Conservation (phyloP, 177 flowering plant genomes). For the Vitis hybrid region DNA sequence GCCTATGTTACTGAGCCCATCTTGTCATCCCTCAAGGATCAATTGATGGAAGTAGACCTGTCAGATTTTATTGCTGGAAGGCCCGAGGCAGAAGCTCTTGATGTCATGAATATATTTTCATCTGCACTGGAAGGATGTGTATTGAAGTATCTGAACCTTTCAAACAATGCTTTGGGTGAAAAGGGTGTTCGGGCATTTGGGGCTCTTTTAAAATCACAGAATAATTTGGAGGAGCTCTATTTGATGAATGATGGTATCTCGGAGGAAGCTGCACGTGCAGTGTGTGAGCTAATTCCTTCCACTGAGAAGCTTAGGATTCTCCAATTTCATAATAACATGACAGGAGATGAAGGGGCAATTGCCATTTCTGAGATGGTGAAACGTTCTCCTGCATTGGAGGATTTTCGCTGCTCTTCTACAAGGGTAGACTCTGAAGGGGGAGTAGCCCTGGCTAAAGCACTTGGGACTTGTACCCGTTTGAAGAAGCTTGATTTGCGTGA, state of each 20-base stretch:
- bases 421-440: conserved; percentile 67
- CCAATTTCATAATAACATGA: conserved; percentile 77
- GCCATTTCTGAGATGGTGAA: conserved; percentile 58
- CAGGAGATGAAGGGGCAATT: conserved; percentile 73
- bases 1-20: conserved; percentile 53
- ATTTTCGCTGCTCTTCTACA: conserved; percentile 72
- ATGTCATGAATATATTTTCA: conserved; percentile 63
- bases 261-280: conserved; percentile 70
- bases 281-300: conserved; percentile 56
- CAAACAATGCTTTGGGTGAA: conserved; percentile 73
- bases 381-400: conserved; percentile 45
- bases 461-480: conserved; percentile 35
- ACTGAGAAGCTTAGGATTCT: conserved; percentile 53
- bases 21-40: conserved; percentile 45
- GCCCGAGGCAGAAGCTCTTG: conserved; percentile 62
- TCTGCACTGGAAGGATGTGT: conserved; percentile 49
- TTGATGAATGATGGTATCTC: conserved; percentile 76
- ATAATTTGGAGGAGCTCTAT: conserved; percentile 61
- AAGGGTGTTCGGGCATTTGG: conserved; percentile 72
- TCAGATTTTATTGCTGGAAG: conserved; percentile 77
- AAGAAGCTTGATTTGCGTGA: conserved; percentile 67
- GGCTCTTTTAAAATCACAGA: conserved; percentile 49
- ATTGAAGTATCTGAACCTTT: conserved; percentile 51
- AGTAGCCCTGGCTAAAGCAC: conserved; percentile 53
- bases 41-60: conserved; percentile 57